These are phyloP conservation scores for Pterocarpus macrocarpus DNA, from an alignment of 306 rosid genomes.

Conservation along the genomic window DNA sequence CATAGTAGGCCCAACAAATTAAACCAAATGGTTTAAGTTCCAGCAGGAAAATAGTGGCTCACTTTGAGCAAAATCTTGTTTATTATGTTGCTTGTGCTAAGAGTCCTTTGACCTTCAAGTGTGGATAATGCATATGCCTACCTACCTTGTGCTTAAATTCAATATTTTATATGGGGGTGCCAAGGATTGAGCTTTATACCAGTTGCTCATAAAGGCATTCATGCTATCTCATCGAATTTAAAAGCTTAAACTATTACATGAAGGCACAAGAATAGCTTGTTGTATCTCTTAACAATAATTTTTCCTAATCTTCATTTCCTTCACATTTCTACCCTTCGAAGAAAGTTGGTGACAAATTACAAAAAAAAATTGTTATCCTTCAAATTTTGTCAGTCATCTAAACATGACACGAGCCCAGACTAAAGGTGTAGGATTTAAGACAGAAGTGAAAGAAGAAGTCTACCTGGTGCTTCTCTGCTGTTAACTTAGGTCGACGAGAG, in stretches of 20 bases:
- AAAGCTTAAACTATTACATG: background rate
- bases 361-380: background rate
- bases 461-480: conserved; percentile 91
- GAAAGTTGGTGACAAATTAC: background rate
- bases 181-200: background rate
- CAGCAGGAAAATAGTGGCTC: background rate
- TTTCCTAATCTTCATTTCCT: conserved; percentile 5
- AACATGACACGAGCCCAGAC: conserved; percentile 13
- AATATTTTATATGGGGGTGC: background rate
- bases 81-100: background rate
- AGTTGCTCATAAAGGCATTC: background rate
- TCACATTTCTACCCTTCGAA: background rate
- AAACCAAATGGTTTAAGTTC: background rate
- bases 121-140: background rate
- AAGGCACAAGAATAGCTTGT: background rate
- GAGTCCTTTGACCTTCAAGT: no score
- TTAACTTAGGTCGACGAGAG: conserved; percentile 78
- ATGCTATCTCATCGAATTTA: background rate
- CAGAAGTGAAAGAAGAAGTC: conserved; percentile 39
- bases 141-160: background rate
- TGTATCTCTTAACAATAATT: background rate
- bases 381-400: conserved; percentile 10
- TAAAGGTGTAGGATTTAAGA: conserved; percentile 24
- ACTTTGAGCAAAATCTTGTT: conserved; percentile 14
- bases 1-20: no score